Percentiles rank a stretch among this genome's conserved stretches.
Evolutionary conservation across 768 basidiomycete species (phyloP).

Genomic region (Tylopilus rubrobrunneus): DNA sequence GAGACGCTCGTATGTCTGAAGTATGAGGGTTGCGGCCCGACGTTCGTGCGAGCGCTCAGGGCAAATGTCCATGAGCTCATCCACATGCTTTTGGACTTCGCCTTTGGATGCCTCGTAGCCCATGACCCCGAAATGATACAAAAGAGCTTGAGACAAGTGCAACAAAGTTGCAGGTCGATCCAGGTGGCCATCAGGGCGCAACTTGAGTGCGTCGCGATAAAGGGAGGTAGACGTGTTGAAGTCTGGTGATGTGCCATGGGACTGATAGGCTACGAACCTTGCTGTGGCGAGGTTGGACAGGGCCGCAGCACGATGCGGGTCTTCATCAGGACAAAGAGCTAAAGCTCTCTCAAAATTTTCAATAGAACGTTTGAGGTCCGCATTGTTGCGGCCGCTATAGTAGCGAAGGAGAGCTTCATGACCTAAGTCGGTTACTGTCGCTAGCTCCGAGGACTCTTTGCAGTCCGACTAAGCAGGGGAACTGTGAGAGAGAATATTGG

Average conservation of each 20-base stretch:
- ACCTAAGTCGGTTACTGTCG: background rate
- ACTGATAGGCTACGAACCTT: background rate
- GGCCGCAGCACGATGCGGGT: background rate
- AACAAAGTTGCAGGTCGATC: background rate
- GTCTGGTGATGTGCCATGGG: background rate
- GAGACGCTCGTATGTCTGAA: no score
- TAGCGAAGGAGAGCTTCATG: background rate
- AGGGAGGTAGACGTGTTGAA: background rate
- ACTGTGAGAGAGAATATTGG: background rate
- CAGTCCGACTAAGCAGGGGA: background rate
- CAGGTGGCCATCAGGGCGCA: background rate
- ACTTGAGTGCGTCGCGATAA: background rate
- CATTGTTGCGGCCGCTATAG: background rate
- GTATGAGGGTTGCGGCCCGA: background rate
- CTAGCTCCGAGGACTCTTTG: background rate
- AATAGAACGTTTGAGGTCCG: background rate
- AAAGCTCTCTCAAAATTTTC: background rate
- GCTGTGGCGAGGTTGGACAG: background rate
- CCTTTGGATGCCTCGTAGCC: background rate
- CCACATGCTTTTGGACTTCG: background rate
- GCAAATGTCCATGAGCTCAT: background rate
- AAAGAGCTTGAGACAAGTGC: background rate
- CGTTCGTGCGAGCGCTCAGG: background rate
- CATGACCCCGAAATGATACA: background rate
- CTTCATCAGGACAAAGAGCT: background rate